A percentile compares a stretch with the other conserved stretches of the same genome.
phyloP scores from a whole-genome alignment of 768 basidiomycete species.

The Lactarius sanguifluus region DNA sequence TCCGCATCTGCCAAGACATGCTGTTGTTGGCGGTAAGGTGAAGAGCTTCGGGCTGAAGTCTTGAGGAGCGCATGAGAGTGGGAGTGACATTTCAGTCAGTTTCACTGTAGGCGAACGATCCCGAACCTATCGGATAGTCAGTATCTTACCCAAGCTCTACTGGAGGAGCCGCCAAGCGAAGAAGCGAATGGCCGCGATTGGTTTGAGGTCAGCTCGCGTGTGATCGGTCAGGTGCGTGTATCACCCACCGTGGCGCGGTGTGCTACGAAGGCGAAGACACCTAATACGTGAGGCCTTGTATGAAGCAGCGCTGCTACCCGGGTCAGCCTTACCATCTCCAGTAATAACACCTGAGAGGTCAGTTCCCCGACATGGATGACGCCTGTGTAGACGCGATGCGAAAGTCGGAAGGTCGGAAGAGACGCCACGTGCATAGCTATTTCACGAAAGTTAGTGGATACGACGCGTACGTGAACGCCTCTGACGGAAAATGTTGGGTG shows the following conservation, averaged over 20 bases:
- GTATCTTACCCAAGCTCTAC: neutral
- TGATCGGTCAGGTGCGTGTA: neutral
- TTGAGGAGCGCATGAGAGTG: neutral
- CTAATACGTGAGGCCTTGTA: neutral
- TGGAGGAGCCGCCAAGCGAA: neutral
- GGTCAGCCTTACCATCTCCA: neutral
- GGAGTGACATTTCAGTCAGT: neutral
- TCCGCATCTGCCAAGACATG: neutral
- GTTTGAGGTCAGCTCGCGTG: neutral
- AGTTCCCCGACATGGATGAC: constrained; percentile 64
- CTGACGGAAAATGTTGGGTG: constrained; percentile 44
- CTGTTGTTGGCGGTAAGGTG: neutral
- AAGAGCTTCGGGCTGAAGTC: neutral
- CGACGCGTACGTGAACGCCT: constrained; percentile 34
- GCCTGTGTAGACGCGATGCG: constrained; percentile 50
- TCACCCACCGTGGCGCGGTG: neutral
- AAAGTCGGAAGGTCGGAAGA: constrained; percentile 51
- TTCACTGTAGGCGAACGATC: neutral
- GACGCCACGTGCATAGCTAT: constrained; percentile 6
- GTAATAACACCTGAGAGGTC: neutral
- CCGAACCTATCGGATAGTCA: neutral
- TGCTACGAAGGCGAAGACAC: neutral
- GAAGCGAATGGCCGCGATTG: neutral
- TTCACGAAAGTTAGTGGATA: constrained; percentile 11
- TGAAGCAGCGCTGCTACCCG: neutral